A percentile compares a stretch with the other conserved stretches of the same genome.
These are phyloP conservation scores for Penstemon newberryi DNA, from an alignment of 257 asterid genomes.

Conservation along the genomic window DNA sequence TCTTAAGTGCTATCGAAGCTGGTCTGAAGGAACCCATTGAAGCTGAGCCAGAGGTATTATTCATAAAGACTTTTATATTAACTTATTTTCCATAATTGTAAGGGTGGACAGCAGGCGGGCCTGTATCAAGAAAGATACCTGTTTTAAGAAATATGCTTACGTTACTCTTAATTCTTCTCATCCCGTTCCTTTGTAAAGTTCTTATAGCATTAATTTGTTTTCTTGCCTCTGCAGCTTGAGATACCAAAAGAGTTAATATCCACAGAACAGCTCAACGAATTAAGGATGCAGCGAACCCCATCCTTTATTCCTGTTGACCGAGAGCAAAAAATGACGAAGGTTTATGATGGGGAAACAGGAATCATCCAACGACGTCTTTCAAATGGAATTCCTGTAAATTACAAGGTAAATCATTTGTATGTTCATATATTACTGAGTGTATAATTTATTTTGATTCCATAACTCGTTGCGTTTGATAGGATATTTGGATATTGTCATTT, in stretches of 20 bases:
- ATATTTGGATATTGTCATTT: conserved; percentile 6
- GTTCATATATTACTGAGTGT: conserved; percentile 9
- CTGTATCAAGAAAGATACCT: conserved; percentile 8
- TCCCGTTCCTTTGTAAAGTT: conserved; percentile 17
- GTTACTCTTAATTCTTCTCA: conserved; percentile 7
- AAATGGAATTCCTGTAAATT: conserved; percentile 95
- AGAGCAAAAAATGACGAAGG: conserved; percentile 52
- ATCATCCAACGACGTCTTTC: conserved; percentile 87
- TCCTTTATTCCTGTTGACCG: conserved; percentile 67
- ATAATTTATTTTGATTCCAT: conserved; percentile 15
- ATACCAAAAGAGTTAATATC: conserved; percentile 89
- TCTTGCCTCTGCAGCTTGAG: conserved; percentile 75
- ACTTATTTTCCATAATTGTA: not conserved
- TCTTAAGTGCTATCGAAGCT: conserved; percentile 74
- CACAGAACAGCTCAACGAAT: conserved; percentile 57
- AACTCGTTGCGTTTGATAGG: conserved; percentile 4
- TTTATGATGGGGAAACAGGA: conserved; percentile 82
- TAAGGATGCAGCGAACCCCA: conserved; percentile 55
- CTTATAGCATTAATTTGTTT: conserved; percentile 26
- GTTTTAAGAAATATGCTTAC: conserved; percentile 10
- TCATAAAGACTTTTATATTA: conserved; percentile 19
- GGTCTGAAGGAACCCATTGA: conserved; percentile 90
- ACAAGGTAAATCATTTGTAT: conserved; percentile 54
- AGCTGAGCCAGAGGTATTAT: conserved; percentile 92
- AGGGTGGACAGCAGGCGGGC: conserved; percentile 14